Conservation (phyloP, 176 grass and related monocot genomes). For the Musa acuminata region DNA sequence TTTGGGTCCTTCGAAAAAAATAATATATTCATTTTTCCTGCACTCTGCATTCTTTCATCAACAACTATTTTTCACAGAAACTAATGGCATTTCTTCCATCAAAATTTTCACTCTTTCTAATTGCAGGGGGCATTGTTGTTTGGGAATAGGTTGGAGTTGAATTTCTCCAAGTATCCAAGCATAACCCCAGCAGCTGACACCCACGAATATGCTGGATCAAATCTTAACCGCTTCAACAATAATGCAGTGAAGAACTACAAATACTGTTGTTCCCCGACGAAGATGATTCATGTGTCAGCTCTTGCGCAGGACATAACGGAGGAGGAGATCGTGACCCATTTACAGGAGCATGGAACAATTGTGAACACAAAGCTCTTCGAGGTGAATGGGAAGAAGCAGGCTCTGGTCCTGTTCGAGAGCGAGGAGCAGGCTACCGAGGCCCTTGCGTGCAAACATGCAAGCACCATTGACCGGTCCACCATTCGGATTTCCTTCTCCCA, state of each 20-base stretch:
- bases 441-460: constrained; percentile 80
- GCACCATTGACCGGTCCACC: constrained; percentile 48
- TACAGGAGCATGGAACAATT: constrained; percentile 66
- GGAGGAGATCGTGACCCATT: constrained; percentile 44
- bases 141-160: constrained; percentile 77
- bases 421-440: constrained; percentile 74
- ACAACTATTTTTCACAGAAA: too few species aligned
- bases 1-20: too few species aligned
- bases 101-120: background rate
- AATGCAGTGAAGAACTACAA: constrained; percentile 83
- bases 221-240: constrained; percentile 71
- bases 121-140: constrained; percentile 57
- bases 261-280: constrained; percentile 82
- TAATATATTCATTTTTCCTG: too few species aligned
- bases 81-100: too few species aligned
- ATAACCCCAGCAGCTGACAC: constrained; percentile 69
- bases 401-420: constrained; percentile 54
- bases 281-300: constrained; percentile 90
- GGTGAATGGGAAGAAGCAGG: constrained; percentile 76
- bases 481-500: constrained; percentile 91
- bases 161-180: constrained; percentile 78
- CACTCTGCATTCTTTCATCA: too few species aligned
- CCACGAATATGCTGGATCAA: constrained; percentile 56
- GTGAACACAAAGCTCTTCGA: constrained; percentile 81
- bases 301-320: constrained; percentile 65